Conservation (phyloP, 495 filamentous ascomycete species). For the Aspergillus ostianus region DNA sequence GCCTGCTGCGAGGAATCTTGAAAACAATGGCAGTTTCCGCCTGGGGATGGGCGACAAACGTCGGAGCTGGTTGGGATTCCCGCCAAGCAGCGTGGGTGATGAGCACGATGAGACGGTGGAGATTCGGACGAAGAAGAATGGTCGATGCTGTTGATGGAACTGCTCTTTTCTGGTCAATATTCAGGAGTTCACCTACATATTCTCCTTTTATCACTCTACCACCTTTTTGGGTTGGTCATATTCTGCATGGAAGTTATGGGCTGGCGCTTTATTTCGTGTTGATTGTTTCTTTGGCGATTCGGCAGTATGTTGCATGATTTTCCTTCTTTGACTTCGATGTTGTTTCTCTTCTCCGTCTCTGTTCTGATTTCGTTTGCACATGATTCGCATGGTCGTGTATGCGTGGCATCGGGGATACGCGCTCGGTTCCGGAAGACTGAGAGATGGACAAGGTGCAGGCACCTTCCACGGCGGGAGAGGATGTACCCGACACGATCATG, state of each 20-base stretch:
- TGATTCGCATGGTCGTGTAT: background rate
- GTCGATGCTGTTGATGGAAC: conserved; percentile 41
- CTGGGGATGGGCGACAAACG: conserved; percentile 47
- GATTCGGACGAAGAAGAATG: conserved; percentile 23
- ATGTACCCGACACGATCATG: background rate
- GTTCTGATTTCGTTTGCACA: background rate
- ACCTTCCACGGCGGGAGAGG: background rate
- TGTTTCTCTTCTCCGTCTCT: background rate
- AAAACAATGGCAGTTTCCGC: conserved; percentile 46
- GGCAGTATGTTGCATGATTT: background rate
- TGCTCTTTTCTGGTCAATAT: conserved; percentile 1
- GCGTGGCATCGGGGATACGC: background rate
- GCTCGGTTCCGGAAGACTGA: background rate
- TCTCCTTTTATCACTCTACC: background rate
- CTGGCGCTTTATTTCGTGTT: background rate
- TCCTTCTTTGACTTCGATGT: background rate
- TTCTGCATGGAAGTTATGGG: background rate
- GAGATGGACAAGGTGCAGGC: background rate
- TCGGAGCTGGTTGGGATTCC: conserved; percentile 53
- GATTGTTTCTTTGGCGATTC: background rate
- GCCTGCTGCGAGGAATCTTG: conserved; percentile 14
- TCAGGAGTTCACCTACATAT: background rate
- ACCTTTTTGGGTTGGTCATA: background rate
- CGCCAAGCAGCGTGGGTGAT: conserved; percentile 41
- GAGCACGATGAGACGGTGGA: conserved; percentile 29